Conservation (phyloP, 1,284 basidiomycete genomes). For the Ustilago loliicola region DNA sequence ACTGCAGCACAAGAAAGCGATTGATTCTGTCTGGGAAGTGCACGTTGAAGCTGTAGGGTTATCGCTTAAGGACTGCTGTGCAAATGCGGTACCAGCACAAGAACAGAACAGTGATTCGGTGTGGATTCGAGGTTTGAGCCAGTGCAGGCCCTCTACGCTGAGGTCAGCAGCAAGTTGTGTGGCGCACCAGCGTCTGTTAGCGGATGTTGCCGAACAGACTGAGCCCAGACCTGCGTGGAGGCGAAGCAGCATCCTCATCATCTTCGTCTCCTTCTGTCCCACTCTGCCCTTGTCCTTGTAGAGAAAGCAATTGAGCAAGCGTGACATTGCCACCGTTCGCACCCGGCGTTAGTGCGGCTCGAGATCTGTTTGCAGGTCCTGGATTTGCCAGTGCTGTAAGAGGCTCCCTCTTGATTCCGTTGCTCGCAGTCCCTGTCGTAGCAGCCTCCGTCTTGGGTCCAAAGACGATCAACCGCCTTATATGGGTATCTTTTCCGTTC, state of each 20-base stretch:
- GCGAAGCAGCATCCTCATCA: slow-evolving; percentile 5
- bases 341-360: background rate
- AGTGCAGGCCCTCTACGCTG: background rate
- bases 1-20: background rate
- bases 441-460: slow-evolving; percentile 74
- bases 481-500: slow-evolving; percentile 98
- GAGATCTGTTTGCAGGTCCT: slow-evolving; percentile 2
- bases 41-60: background rate
- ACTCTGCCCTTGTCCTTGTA: slow-evolving; percentile 12
- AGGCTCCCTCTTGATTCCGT: slow-evolving; percentile 10
- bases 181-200: background rate
- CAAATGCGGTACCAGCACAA: background rate
- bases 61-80: background rate
- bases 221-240: slow-evolving; percentile 29
- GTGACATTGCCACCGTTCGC: slow-evolving; percentile 23
- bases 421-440: background rate
- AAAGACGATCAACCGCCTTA: slow-evolving; percentile 86
- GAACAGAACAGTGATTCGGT: background rate
- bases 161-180: background rate
- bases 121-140: background rate
- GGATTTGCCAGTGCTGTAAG: background rate
- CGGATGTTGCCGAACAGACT: slow-evolving; percentile 43
- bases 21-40: background rate
- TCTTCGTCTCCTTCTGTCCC: slow-evolving; percentile 13
- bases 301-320: slow-evolving; percentile 28